Evolutionary conservation across 208 protist genomes (phyloP), one percentile per base, ranked within the genome.

Genomic region (Trypanosoma rangeli): DNA sequence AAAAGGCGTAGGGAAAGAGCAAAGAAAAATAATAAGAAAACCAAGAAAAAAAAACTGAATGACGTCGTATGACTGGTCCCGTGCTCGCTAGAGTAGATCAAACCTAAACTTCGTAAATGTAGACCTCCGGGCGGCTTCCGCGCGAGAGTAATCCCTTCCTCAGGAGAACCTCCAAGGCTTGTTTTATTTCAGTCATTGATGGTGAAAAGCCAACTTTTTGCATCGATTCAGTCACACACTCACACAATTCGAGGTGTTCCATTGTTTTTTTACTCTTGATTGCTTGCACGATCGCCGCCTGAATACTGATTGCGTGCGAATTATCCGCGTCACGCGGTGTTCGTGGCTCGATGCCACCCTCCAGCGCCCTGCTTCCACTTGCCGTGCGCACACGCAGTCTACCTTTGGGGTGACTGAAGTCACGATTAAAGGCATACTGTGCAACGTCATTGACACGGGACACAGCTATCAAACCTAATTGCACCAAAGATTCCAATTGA

Each of bases 201-300:
- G 86, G 81, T 16, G 63, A 56, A 61, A 82, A 88, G 9, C 58
- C 50, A 1, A 74, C 65, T 29, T 64, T 71, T 35, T 63, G 22
- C 1, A 92, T 54, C 8, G 37, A 65, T 10, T 75, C 37, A 29
- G 67, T 68, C 1, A 93, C 76, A 13, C 46, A 42, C 22, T 59
- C 35, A 57, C 79, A 92, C n/a, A 95, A 68, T 59, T 69, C 68
- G 22, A 79, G 60, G 66, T 90, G 83, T 22, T 76, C 73, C 33
- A 89, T 58, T n/a, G 60, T 80, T 46, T 80, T 82, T n/a, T 81
- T 63, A 20, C 62, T 73, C 52, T 95, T 95, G 52, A 95, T 71
- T 20, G 87, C 61, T 39, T 85, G 84, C 1, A 92, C 74, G 65
- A 93, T 84, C 22, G 57, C 82, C n/a, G 83, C 76, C 56, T 95